Evolutionary conservation across 2,329 filamentous ascomycete genomes (phyloP).

Genomic region (Bipolaris sorokiniana): DNA sequence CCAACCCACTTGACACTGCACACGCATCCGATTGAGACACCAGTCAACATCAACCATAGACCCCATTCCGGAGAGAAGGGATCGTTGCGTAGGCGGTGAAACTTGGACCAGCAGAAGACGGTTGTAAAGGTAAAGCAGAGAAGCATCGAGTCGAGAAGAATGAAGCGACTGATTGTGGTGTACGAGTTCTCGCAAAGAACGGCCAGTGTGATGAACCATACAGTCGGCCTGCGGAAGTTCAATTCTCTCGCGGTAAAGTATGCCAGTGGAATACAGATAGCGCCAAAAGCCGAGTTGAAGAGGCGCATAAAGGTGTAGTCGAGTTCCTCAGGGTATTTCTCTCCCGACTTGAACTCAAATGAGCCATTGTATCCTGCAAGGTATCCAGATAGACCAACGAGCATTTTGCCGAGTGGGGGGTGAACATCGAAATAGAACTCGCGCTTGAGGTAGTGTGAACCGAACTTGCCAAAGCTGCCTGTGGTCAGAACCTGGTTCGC

Average conservation of each 20-base stretch:
- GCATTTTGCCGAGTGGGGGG: conserved; percentile 96
- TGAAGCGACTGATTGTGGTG: conserved; percentile 97
- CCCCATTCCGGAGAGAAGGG: conserved; percentile 94
- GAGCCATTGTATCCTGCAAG: conserved; percentile 98
- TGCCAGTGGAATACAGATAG: conserved; percentile 87
- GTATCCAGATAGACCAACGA: conserved; percentile 94
- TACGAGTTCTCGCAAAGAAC: conserved; percentile 99
- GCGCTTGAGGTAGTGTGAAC: conserved; percentile 97
- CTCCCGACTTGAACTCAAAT: conserved; percentile 99
- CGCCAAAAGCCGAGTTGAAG: conserved; percentile 95
- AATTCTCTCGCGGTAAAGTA: conserved; percentile 95
- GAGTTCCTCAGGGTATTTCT: conserved; percentile 89
- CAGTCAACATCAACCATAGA: conserved; percentile 90
- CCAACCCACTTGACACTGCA: conserved; percentile 99
- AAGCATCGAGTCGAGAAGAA: conserved; percentile 97
- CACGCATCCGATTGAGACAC: conserved; percentile 94
- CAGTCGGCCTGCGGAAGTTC: conserved; percentile 81
- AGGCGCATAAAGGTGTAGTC: conserved; percentile 98
- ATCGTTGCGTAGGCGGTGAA: conserved; percentile 84
- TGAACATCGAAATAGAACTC: conserved; percentile 99
- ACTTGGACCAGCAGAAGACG: conserved; percentile 95
- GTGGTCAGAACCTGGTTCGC: conserved; percentile 27
- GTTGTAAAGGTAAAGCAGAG: conserved; percentile 98
- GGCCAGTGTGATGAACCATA: conserved; percentile 96
- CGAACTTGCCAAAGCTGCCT: conserved; percentile 89